Conservation (phyloP, 495 filamentous ascomycete species). For the Filosporella fistucella region DNA sequence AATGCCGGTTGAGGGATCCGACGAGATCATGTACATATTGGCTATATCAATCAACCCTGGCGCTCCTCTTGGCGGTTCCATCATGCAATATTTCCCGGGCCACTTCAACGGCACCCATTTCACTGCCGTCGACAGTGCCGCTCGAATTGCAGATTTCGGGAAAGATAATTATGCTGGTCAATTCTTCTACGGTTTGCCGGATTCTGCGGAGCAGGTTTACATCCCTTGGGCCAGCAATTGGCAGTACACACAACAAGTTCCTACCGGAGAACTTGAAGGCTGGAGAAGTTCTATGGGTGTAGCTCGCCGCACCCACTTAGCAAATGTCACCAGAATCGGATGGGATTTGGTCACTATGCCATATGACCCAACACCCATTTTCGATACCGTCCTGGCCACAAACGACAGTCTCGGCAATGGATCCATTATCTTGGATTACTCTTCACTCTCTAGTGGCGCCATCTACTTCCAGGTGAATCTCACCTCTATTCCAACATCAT, state of each 20-base stretch:
- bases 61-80: constrained; percentile 48
- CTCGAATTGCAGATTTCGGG: constrained; percentile 45
- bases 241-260: constrained; percentile 49
- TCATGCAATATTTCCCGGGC: constrained; percentile 45
- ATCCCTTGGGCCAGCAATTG: constrained; percentile 60
- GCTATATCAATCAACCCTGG: constrained; percentile 51
- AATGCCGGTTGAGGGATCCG: constrained; percentile 36
- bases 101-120: constrained; percentile 45
- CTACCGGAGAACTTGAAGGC: constrained; percentile 39
- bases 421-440: constrained; percentile 35
- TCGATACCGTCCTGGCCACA: constrained; percentile 25
- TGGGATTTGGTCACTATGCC: constrained; percentile 39
- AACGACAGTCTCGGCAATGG: constrained; percentile 30
- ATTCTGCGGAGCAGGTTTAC: constrained; percentile 33
- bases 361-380: constrained; percentile 32
- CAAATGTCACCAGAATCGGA: constrained; percentile 35
- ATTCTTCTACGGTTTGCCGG: constrained; percentile 44
- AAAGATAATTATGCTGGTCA: constrained; percentile 56
- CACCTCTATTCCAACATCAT: constrained; percentile 31
- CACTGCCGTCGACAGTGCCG: constrained; percentile 32
- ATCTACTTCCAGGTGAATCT: constrained; percentile 42
- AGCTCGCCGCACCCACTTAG: constrained; percentile 38
- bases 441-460: constrained; percentile 34
- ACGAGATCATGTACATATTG: constrained; percentile 40
- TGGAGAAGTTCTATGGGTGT: constrained; percentile 50